Percentiles rank a stretch among this genome's conserved stretches.
These are phyloP conservation scores for Tricharina praecox DNA, from an alignment of 495 filamentous ascomycete species.

Conservation along the genomic window DNA sequence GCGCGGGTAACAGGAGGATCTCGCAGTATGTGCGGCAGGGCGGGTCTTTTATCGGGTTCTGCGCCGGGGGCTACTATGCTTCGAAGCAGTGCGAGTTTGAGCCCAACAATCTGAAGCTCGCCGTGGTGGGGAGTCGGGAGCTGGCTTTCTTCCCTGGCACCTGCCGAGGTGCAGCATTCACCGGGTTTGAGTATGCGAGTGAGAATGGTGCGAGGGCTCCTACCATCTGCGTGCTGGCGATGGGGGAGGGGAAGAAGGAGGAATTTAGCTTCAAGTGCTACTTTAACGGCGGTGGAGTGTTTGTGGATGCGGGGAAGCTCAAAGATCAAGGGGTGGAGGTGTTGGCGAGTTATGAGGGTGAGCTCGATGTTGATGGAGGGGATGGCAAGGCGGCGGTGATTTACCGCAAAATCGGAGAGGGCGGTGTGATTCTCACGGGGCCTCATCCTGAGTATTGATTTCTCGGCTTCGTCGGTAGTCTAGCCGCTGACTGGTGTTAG, in stretches of 20 bases:
- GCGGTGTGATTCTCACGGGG: slow-evolving; percentile 61
- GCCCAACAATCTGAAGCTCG: slow-evolving; percentile 59
- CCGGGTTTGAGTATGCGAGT: slow-evolving; percentile 79
- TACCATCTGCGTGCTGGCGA: slow-evolving; percentile 47
- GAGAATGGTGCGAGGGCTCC: slow-evolving; percentile 69
- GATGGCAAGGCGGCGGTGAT: slow-evolving; percentile 68
- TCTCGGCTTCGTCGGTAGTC: not conserved
- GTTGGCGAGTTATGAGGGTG: slow-evolving; percentile 59
- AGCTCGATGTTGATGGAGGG: slow-evolving; percentile 50
- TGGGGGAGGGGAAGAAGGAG: slow-evolving; percentile 32
- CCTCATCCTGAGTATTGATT: slow-evolving; percentile 79
- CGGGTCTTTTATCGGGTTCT: slow-evolving; percentile 75
- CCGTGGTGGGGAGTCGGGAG: slow-evolving; percentile 76
- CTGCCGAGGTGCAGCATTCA: slow-evolving; percentile 74
- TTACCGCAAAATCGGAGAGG: slow-evolving; percentile 76
- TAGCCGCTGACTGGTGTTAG: slow-evolving; percentile 31
- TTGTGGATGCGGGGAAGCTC: slow-evolving; percentile 56
- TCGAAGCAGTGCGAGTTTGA: slow-evolving; percentile 72
- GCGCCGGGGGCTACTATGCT: slow-evolving; percentile 90
- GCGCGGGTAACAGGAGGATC: slow-evolving; percentile 70
- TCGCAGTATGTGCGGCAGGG: slow-evolving; percentile 70
- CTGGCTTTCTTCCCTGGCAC: slow-evolving; percentile 73
- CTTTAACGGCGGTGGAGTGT: slow-evolving; percentile 93
- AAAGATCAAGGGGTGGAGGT: slow-evolving; percentile 54
- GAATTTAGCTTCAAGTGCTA: slow-evolving; percentile 57